These are phyloP conservation scores for Liquidambar formosana DNA, from an alignment of 164 flowering plant species.

Conservation along the genomic window DNA sequence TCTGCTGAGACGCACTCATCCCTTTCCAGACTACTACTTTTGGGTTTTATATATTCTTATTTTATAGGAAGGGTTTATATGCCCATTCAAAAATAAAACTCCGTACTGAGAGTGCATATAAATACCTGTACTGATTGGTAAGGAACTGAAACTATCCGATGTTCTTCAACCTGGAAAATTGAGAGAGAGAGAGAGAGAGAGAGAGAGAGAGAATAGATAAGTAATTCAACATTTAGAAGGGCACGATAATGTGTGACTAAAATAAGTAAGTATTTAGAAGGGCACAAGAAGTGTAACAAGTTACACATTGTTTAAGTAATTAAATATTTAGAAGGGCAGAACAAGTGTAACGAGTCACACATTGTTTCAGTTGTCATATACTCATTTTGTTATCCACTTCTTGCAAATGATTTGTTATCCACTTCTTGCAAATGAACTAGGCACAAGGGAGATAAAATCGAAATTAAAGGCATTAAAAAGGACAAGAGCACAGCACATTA, in stretches of 20 bases:
- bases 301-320: too few relatives aligned
- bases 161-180: conserved; percentile 78
- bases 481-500: neutral
- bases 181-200: conserved; percentile 4
- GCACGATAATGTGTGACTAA: too few relatives aligned
- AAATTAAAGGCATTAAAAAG: neutral
- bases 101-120: neutral
- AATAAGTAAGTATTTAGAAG: neutral
- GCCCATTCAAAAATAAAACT: too few relatives aligned
- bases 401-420: neutral
- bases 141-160: conserved; percentile 68
- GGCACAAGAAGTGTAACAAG: too few relatives aligned
- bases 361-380: too few relatives aligned
- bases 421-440: neutral
- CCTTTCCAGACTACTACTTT: neutral
- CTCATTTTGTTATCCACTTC: neutral
- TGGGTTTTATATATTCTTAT: neutral
- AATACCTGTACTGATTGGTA: conserved; percentile 79
- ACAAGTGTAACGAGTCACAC: neutral
- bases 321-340: neutral
- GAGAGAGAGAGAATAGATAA: neutral
- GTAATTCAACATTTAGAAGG: neutral
- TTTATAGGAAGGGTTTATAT: too few relatives aligned
- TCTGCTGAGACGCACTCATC: neutral
- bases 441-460: neutral